Evolutionary conservation across 2,329 filamentous ascomycete species (phyloP).

Genomic region (Pseudogymnoascus sp.): DNA sequence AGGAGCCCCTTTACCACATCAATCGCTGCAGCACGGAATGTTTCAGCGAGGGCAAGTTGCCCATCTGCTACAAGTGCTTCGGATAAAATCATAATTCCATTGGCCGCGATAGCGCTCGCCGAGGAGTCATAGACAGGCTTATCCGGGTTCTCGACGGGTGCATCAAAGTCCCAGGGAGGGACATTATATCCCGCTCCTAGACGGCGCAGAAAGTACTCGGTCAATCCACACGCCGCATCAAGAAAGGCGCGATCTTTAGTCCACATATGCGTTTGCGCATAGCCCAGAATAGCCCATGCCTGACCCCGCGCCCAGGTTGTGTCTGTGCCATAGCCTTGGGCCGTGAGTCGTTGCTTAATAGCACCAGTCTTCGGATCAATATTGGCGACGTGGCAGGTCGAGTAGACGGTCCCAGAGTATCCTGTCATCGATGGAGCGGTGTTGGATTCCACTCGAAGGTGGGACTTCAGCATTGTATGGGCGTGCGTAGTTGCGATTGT

Average conservation of each 20-base stretch:
- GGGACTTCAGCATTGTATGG: conserved; percentile 30
- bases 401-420: conserved; percentile 16
- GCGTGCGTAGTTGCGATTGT: conserved; percentile 35
- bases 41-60: not conserved
- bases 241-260: conserved; percentile 35
- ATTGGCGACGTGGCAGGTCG: conserved; percentile 34
- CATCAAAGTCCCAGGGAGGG: conserved; percentile 13
- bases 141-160: conserved; percentile 18
- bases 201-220: conserved; percentile 38
- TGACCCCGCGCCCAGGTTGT: conserved; percentile 39
- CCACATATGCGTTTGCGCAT: conserved; percentile 40
- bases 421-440: conserved; percentile 3
- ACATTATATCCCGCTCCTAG: conserved; percentile 20
- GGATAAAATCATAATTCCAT: conserved; percentile 34
- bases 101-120: conserved; percentile 34
- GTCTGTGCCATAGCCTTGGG: conserved; percentile 32
- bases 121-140: conserved; percentile 31
- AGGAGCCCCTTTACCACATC: conserved; percentile 20
- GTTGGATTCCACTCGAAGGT: conserved; percentile 32
- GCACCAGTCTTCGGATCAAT: conserved; percentile 30
- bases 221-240: conserved; percentile 34
- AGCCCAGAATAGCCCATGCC: conserved; percentile 41
- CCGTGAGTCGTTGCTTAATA: conserved; percentile 31
- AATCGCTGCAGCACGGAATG: conserved; percentile 15
- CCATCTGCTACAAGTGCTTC: conserved; percentile 25